Conservation (phyloP, 176 grass and related monocot genomes). For the Themeda triandra region DNA sequence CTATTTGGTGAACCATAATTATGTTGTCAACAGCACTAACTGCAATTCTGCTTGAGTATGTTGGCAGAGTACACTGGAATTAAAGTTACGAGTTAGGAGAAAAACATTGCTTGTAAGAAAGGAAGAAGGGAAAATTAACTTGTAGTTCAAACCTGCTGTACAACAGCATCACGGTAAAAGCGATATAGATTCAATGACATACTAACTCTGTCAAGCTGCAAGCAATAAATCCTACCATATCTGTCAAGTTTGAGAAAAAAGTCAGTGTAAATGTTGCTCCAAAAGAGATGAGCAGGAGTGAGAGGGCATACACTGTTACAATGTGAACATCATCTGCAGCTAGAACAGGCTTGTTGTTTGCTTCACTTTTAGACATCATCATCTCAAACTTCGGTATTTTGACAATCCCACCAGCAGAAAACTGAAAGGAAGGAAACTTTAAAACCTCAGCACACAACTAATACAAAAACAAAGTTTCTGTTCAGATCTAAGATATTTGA, state of each 20-base stretch:
- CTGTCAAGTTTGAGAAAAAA: conserved; percentile 47
- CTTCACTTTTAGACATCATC: conserved; percentile 81
- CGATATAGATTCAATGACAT: conserved; percentile 86
- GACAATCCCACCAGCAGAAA: conserved; percentile 86
- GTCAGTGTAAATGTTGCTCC: background rate
- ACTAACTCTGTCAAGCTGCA: conserved; percentile 79
- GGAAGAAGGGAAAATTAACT: background rate
- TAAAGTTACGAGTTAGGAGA: conserved; percentile 17
- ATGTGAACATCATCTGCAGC: conserved; percentile 91
- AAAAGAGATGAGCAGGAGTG: background rate
- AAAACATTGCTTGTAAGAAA: background rate
- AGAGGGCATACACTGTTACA: conserved; percentile 75
- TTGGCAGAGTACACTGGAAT: conserved; percentile 73
- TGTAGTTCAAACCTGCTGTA: conserved; percentile 76
- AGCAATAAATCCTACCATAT: conserved; percentile 96
- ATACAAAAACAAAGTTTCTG: background rate
- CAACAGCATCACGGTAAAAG: conserved; percentile 98
- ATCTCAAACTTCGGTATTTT: conserved; percentile 96
- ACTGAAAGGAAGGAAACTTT: conserved; percentile 40
- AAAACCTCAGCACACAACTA: conserved; percentile 8
- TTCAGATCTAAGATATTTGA: conserved; percentile 6
- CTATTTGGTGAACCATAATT: conserved; percentile 89
- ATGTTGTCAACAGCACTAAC: conserved; percentile 93
- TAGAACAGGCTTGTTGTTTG: conserved; percentile 87
- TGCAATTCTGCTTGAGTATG: conserved; percentile 87